These are phyloP conservation scores for Cynara cardunculus DNA, from an alignment of 129 eudicot genomes.

Conservation along the genomic window DNA sequence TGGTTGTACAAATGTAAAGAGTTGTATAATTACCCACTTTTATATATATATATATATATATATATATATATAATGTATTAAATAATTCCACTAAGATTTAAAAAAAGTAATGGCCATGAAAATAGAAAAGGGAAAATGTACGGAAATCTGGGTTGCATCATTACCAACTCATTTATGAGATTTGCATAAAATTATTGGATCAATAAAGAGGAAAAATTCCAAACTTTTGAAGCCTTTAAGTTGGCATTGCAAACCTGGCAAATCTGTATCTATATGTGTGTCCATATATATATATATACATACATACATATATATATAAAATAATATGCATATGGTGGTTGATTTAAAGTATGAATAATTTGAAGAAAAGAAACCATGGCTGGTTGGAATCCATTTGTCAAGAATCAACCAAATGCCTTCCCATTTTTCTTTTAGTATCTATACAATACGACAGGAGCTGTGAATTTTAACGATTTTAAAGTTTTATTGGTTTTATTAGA, in stretches of 20 bases:
- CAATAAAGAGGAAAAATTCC: slow-evolving; percentile 23
- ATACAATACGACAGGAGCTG: too few relatives aligned
- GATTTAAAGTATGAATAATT: slow-evolving; percentile 24
- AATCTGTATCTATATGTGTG: background rate
- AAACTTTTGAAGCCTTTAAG: slow-evolving; percentile 28
- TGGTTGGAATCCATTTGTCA: slow-evolving; percentile 33
- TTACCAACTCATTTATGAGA: slow-evolving; percentile 44
- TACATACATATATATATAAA: background rate
- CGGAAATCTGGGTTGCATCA: slow-evolving; percentile 36
- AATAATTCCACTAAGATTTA: slow-evolving; percentile 29
- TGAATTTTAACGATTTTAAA: too few relatives aligned
- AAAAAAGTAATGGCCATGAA: slow-evolving; percentile 24
- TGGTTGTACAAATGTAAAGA: too few relatives aligned
- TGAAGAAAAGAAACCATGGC: slow-evolving; percentile 21
- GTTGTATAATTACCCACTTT: too few relatives aligned
- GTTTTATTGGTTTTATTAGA: too few relatives aligned
- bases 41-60: too few relatives aligned
- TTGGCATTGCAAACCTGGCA: slow-evolving; percentile 43
- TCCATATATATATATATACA: background rate
- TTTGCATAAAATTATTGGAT: slow-evolving; percentile 28
- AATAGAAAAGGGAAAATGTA: slow-evolving; percentile 31
- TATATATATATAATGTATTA: too few relatives aligned
- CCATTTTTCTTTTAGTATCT: slow-evolving; percentile 14
- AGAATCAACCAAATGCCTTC: slow-evolving; percentile 27
- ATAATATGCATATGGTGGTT: slow-evolving; percentile 21